phyloP scores from a whole-genome alignment of 176 grass and related monocot species.

The Bromus sterilis region DNA sequence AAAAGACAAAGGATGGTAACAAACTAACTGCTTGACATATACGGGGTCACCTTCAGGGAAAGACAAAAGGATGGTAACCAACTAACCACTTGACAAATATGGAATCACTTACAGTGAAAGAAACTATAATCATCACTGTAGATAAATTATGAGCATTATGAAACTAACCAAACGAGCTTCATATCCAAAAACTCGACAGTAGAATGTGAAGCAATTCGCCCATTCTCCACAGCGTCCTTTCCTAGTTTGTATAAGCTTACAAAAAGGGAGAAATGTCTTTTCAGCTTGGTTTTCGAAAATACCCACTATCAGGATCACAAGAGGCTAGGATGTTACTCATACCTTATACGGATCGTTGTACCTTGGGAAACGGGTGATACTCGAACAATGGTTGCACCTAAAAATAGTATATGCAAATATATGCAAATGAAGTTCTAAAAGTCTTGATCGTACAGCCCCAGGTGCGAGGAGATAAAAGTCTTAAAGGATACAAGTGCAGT shows the following conservation, averaged over 20 bases:
- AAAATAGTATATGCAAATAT: conserved; percentile 25
- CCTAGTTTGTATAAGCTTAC: conserved; percentile 90
- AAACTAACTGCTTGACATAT: too few relatives aligned
- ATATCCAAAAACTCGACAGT: conserved; percentile 89
- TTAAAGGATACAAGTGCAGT: neutral
- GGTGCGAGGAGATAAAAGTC: neutral
- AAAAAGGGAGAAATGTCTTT: conserved; percentile 25
- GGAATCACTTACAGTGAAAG: neutral
- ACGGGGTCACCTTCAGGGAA: too few relatives aligned
- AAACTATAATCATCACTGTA: conserved; percentile 12
- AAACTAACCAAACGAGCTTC: conserved; percentile 89
- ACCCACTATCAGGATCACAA: neutral
- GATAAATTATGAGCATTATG: conserved; percentile 10
- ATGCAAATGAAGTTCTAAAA: conserved; percentile 12
- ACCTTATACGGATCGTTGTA: conserved; percentile 91
- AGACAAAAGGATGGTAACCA: neutral
- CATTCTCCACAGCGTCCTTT: conserved; percentile 97
- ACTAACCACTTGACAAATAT: neutral
- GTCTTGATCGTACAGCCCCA: neutral
- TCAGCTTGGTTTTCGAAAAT: conserved; percentile 7
- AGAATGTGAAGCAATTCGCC: conserved; percentile 97
- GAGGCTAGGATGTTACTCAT: conserved; percentile 18
- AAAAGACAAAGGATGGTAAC: too few relatives aligned
- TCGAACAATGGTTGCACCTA: conserved; percentile 77
- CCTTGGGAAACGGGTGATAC: conserved; percentile 81